phyloP scores from a whole-genome alignment of 176 grass and related monocot species.

The Echinochloa phyllopogon region DNA sequence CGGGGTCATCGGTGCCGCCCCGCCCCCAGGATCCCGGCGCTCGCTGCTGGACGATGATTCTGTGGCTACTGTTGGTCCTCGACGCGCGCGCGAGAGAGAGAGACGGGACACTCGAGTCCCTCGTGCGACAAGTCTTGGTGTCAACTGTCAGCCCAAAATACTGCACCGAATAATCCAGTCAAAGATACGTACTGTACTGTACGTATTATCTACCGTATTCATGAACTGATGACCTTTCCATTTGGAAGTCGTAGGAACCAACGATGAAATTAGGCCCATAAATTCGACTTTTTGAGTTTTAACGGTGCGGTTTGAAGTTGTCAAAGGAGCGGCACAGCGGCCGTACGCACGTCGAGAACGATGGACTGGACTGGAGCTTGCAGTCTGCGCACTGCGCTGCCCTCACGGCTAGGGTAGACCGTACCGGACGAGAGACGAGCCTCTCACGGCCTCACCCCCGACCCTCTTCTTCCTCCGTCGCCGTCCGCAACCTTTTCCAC shows the following conservation, averaged over 20 bases:
- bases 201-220: too few species aligned
- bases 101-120: not conserved
- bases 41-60: not conserved
- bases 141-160: too few species aligned
- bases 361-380: not conserved
- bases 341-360: not conserved
- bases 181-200: not conserved
- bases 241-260: not conserved
- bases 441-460: not conserved
- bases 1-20: not conserved
- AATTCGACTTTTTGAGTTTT: not conserved
- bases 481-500: not conserved
- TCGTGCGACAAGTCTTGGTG: too few species aligned
- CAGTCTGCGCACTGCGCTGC: not conserved
- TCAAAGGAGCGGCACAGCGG: not conserved
- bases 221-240: too few species aligned
- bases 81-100: not conserved
- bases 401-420: not conserved
- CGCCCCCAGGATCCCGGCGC: not conserved
- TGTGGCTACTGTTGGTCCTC: not conserved
- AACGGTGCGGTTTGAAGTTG: not conserved
- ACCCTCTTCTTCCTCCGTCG: not conserved
- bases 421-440: not conserved
- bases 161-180: not conserved
- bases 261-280: not conserved